Conservation (phyloP, 257 asterid genomes). For the Echium plantagineum region DNA sequence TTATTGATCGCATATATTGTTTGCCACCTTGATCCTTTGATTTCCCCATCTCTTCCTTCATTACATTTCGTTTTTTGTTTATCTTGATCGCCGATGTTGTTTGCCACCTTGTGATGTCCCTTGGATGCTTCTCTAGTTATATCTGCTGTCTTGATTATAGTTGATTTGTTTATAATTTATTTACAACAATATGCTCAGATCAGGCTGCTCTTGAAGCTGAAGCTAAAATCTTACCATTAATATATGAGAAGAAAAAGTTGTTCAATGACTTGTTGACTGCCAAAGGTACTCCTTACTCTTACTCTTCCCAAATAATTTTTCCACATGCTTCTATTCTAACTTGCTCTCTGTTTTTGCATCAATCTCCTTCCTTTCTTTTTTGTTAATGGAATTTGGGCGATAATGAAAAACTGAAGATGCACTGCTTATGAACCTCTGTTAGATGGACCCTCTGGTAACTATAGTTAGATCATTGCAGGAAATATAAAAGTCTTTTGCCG, state of each 20-base stretch:
- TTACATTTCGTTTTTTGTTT: not conserved
- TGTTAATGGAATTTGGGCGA: not conserved
- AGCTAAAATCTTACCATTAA: slow-evolving; percentile 80
- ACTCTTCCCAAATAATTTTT: slow-evolving; percentile 8
- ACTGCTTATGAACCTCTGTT: not conserved
- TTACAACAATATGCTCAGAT: slow-evolving; percentile 31
- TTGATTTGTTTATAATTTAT: not conserved
- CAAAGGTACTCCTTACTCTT: slow-evolving; percentile 43
- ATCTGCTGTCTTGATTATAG: not conserved
- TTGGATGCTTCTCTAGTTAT: no score
- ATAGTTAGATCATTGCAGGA: slow-evolving; percentile 47
- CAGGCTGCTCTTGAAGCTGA: slow-evolving; percentile 90
- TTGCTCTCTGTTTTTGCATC: not conserved
- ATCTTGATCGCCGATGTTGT: not conserved
- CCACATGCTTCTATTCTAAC: not conserved
- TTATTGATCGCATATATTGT: not conserved
- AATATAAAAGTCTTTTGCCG: slow-evolving; percentile 88
- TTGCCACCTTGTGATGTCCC: not conserved
- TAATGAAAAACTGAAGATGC: not conserved
- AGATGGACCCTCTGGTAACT: slow-evolving; percentile 13
- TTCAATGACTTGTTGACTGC: slow-evolving; percentile 87
- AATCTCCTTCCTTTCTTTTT: not conserved
- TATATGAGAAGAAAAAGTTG: slow-evolving; percentile 77
- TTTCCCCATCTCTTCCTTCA: not conserved
- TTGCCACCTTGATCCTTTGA: not conserved